These are phyloP conservation scores for Bacterosira constricta DNA, from an alignment of 108 stramenopile genomes.

Conservation along the genomic window DNA sequence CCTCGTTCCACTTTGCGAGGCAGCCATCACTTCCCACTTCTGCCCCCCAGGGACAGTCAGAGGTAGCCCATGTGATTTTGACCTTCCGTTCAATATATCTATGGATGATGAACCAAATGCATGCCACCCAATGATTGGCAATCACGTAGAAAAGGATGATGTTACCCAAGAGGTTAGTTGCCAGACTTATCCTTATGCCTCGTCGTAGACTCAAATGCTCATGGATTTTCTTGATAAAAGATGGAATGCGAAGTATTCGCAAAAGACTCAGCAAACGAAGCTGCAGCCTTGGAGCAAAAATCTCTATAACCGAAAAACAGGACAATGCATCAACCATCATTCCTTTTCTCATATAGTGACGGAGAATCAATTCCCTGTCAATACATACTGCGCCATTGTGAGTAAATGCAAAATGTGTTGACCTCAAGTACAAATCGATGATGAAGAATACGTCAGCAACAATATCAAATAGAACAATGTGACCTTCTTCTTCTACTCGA, in stretches of 20 bases:
- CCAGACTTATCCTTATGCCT: conserved; percentile 36
- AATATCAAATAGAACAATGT: conserved; percentile 23
- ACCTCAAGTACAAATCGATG: conserved; percentile 46
- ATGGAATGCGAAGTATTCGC: conserved; percentile 34
- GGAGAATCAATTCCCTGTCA: conserved; percentile 11
- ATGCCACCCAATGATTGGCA: conserved; percentile 61
- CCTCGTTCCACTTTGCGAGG: conserved; percentile 39
- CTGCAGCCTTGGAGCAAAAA: not conserved
- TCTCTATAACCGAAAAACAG: conserved; percentile 28
- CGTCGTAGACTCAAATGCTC: conserved; percentile 34
- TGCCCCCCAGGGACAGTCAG: conserved; percentile 49
- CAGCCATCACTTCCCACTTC: conserved; percentile 25
- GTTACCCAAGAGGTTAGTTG: conserved; percentile 29
- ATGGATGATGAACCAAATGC: conserved; percentile 69
- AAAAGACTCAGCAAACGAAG: conserved; percentile 41
- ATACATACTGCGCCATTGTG: conserved; percentile 32
- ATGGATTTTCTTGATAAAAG: conserved; percentile 27
- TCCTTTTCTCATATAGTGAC: conserved; percentile 36
- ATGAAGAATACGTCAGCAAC: conserved; percentile 53
- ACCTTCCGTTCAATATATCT: conserved; percentile 48
- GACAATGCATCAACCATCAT: conserved; percentile 43
- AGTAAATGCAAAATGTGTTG: conserved; percentile 37
- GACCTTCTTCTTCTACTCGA: not conserved
- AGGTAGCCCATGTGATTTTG: conserved; percentile 59
- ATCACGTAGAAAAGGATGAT: conserved; percentile 45